Evolutionary conservation across 768 basidiomycete genomes (phyloP).

Genomic region (Hortiboletus flavorubellus): DNA sequence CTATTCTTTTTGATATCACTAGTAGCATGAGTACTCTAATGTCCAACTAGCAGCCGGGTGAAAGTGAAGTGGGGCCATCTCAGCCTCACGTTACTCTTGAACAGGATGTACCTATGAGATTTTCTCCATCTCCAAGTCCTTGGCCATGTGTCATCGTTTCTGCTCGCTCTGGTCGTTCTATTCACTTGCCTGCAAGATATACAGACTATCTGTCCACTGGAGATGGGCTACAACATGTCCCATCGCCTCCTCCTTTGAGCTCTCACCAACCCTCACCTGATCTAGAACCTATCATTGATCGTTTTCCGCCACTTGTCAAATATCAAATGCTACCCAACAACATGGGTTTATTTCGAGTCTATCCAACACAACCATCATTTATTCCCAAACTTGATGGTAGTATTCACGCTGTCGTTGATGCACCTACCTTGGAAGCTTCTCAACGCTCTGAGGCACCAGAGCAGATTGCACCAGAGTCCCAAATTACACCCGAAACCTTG

Average conservation of each 20-base stretch:
- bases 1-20: neutral
- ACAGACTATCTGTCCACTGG: neutral
- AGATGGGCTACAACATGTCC: neutral
- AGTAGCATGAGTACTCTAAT: neutral
- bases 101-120: neutral
- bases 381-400: neutral
- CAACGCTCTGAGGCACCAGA: neutral
- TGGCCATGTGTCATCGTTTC: neutral
- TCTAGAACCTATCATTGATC: neutral
- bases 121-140: neutral
- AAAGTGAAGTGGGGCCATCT: neutral
- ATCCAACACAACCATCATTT: neutral
- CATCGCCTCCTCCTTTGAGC: neutral
- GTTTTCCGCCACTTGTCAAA: neutral
- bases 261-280: neutral
- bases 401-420: neutral
- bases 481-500: conserved; percentile 33
- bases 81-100: neutral
- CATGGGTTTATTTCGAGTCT: neutral
- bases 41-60: neutral
- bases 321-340: neutral
- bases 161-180: neutral
- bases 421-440: neutral
- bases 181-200: neutral
- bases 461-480: too few relatives aligned